phyloP scores from a whole-genome alignment of 73 alveolate species.

The Stentor coeruleus region DNA sequence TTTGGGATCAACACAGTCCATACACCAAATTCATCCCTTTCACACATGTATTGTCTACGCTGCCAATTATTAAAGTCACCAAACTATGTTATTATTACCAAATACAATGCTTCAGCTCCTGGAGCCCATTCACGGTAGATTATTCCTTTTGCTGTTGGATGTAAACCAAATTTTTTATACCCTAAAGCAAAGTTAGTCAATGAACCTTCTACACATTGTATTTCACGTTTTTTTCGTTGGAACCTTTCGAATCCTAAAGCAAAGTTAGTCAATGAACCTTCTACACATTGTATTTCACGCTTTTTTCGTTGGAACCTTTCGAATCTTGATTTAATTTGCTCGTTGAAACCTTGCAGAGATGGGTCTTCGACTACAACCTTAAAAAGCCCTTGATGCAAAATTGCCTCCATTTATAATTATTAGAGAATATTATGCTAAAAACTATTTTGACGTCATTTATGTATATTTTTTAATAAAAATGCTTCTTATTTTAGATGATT shows the following conservation, averaged over 20 bases:
- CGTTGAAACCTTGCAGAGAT: background rate
- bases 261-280: background rate
- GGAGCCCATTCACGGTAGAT: slow-evolving; percentile 24
- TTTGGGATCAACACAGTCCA: slow-evolving; percentile 38
- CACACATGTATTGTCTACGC: slow-evolving; percentile 37
- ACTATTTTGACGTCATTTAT: too few species aligned
- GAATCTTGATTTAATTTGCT: background rate
- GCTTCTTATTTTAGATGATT: too few species aligned
- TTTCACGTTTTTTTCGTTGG: background rate
- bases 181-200: slow-evolving; percentile 11
- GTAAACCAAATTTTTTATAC: background rate
- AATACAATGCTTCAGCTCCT: slow-evolving; percentile 2
- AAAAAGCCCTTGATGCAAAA: background rate
- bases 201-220: background rate
- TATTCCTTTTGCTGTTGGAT: background rate
- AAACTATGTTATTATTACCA: slow-evolving; percentile 29
- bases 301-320: background rate
- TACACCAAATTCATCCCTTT: slow-evolving; percentile 46
- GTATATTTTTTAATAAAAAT: too few species aligned
- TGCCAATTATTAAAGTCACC: slow-evolving; percentile 69
- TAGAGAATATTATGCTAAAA: too few species aligned
- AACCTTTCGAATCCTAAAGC: background rate
- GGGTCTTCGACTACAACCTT: slow-evolving; percentile 18
- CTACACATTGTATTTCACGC: background rate
- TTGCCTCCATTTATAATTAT: background rate